These are phyloP conservation scores for Bacidia rubella DNA, from an alignment of 495 filamentous ascomycete species.

Conservation along the genomic window DNA sequence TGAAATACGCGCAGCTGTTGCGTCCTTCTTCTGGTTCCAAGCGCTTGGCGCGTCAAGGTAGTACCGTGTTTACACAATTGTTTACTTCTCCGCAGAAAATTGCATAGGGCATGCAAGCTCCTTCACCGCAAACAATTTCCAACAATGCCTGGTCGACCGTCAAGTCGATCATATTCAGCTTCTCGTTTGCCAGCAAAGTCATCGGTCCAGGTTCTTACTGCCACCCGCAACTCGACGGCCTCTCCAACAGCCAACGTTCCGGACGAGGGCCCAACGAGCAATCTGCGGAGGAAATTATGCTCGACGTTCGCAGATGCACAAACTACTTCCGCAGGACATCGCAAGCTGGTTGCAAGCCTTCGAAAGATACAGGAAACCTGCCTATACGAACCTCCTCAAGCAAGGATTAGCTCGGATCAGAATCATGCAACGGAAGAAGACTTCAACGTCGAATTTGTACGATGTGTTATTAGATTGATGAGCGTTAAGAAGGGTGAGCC, in stretches of 20 bases:
- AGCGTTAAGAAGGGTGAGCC: constrained; percentile 84
- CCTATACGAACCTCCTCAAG: constrained; percentile 40
- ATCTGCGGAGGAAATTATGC: constrained; percentile 62
- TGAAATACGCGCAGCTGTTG: no score
- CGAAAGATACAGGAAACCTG: constrained; percentile 82
- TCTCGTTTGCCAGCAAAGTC: constrained; percentile 39
- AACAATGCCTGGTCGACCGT: constrained; percentile 54
- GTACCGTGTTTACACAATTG: no score
- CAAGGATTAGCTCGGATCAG: constrained; percentile 20
- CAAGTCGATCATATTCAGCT: constrained; percentile 40
- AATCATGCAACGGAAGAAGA: constrained; percentile 64
- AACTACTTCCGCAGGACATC: constrained; percentile 70
- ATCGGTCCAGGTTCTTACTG: neutral
- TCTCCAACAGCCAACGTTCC: constrained; percentile 53
- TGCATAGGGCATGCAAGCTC: no score
- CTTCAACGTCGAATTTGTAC: constrained; percentile 71
- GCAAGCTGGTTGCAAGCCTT: constrained; percentile 74
- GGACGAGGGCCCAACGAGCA: constrained; percentile 55
- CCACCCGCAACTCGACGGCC: constrained; percentile 21
- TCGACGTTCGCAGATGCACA: constrained; percentile 78
- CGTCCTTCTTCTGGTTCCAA: no score
- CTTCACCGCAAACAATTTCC: no score
- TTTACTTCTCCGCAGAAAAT: no score
- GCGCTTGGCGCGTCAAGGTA: no score
- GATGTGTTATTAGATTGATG: constrained; percentile 71